Evolutionary conservation across 495 filamentous ascomycete species (phyloP).

Genomic region (Trichoderma parareesei): DNA sequence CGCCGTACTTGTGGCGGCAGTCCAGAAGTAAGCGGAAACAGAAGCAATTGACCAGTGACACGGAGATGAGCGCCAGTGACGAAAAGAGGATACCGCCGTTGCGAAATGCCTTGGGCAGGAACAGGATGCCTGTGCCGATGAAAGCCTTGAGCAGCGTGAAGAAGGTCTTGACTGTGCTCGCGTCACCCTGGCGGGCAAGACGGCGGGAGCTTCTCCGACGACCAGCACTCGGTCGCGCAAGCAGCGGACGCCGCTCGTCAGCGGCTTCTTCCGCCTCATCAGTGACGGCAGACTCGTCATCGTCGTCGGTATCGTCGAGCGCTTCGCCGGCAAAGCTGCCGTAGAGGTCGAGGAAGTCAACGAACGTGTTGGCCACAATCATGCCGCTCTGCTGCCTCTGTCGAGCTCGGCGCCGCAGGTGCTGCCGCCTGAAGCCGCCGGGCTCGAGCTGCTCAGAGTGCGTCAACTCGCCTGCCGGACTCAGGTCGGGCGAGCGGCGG

Average conservation of each 20-base stretch:
- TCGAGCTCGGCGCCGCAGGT: conserved; percentile 41
- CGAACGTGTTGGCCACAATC: conserved; percentile 55
- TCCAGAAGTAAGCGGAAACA: conserved; percentile 57
- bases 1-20: conserved; percentile 43
- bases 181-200: conserved; percentile 48
- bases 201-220: conserved; percentile 63
- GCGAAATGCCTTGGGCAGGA: conserved; percentile 58
- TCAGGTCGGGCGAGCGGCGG: conserved; percentile 21
- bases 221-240: conserved; percentile 56
- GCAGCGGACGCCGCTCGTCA: conserved; percentile 42
- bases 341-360: conserved; percentile 62
- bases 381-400: conserved; percentile 31
- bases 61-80: conserved; percentile 46
- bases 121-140: conserved; percentile 61
- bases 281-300: conserved; percentile 37
- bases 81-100: conserved; percentile 63
- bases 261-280: conserved; percentile 39
- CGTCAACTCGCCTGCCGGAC: conserved; percentile 25
- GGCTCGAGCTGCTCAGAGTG: conserved; percentile 47
- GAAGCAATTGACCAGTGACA: conserved; percentile 48
- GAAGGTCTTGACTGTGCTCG: conserved; percentile 54
- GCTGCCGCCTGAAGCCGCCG: conserved; percentile 55
- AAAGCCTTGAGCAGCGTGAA: conserved; percentile 62
- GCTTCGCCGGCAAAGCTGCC: conserved; percentile 67
- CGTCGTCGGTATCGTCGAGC: conserved; percentile 46